phyloP scores from a whole-genome alignment of 805 yeast genomes.

The Ogataea naganishii region DNA sequence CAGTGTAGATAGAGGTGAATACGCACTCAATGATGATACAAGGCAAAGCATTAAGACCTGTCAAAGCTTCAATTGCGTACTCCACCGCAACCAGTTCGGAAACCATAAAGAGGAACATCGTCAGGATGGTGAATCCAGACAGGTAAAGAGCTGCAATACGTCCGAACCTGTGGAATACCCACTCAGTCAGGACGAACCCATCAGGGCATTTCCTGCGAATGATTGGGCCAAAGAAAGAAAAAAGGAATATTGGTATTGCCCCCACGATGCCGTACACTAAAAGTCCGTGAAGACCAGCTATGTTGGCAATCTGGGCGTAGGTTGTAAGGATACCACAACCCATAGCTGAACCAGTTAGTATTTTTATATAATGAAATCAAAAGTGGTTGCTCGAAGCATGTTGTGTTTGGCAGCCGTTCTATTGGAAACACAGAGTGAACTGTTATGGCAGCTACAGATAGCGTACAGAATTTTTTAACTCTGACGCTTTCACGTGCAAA shows the following conservation, averaged over 20 bases:
- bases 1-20: slow-evolving; percentile 80
- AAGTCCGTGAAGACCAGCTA: slow-evolving; percentile 81
- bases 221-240: slow-evolving; percentile 75
- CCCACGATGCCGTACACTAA: slow-evolving; percentile 74
- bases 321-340: slow-evolving; percentile 87
- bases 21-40: slow-evolving; percentile 79
- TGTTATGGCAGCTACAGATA: too few species aligned
- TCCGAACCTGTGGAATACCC: slow-evolving; percentile 87
- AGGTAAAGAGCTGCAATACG: slow-evolving; percentile 61
- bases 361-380: too few species aligned
- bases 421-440: too few species aligned
- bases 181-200: slow-evolving; percentile 87
- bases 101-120: slow-evolving; percentile 80
- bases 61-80: slow-evolving; percentile 65
- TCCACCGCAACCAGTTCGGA: slow-evolving; percentile 80
- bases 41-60: slow-evolving; percentile 72
- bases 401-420: too few species aligned
- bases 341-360: slow-evolving; percentile 65
- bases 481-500: too few species aligned
- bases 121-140: slow-evolving; percentile 74
- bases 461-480: too few species aligned
- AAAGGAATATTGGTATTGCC: slow-evolving; percentile 77
- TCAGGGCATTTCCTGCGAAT: slow-evolving; percentile 75
- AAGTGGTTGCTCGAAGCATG: too few species aligned
- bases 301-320: slow-evolving; percentile 78